Base-by-base conservation (phyloP, 176 grass and related monocot genomes). In the Triticum dicoccoides region DNA sequence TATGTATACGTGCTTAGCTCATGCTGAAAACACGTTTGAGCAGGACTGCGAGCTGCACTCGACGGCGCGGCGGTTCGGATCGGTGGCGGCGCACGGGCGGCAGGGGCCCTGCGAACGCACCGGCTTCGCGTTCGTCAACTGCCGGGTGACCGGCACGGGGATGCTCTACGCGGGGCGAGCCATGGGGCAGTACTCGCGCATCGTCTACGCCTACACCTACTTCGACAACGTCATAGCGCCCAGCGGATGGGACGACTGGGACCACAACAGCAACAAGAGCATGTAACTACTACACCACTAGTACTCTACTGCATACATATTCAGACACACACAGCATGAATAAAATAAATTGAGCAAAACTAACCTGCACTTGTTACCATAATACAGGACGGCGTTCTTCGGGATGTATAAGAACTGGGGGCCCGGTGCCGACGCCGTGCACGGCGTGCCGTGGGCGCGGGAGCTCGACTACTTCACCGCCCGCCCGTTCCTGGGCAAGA, bases 101-200 rank as follows among this genome's bases (percentile, higher is more conserved):
- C 91, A 67, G 73, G 85, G 33, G 65, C 93, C 96, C 9, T 98
- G 96, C 84, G 96, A 98, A 61, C 89, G 83, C 77, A 98, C 93
- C 2, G 96, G 96, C 13, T 98, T 98, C 65, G 84, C 96, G 3
- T 98, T 98, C 89, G 93, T 98, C 63, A 92, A 94, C 87, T 98
- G 96, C 87, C 84, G 73, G 42, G 96, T 98, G 12, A 94, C 96
- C 8, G 96, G 96, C 41, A 86, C 93, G 0, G 96, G 96, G 18
- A 65, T 73, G 84, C 88, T 98, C 59, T 98, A 98, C 88, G 86
- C 94, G 3, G 96, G 96, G 8, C 90, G 96, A 1, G 96, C 96
- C 67, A 98, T 98, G 96, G 96, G 96, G 8, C 96, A 96, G 90
- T 98, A 98, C 90, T 98, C 96, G 13, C 87, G 93, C 80, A 98